These are phyloP conservation scores for Tetracladium maxilliforme DNA, from an alignment of 2,329 filamentous ascomycete species.

Conservation along the genomic window DNA sequence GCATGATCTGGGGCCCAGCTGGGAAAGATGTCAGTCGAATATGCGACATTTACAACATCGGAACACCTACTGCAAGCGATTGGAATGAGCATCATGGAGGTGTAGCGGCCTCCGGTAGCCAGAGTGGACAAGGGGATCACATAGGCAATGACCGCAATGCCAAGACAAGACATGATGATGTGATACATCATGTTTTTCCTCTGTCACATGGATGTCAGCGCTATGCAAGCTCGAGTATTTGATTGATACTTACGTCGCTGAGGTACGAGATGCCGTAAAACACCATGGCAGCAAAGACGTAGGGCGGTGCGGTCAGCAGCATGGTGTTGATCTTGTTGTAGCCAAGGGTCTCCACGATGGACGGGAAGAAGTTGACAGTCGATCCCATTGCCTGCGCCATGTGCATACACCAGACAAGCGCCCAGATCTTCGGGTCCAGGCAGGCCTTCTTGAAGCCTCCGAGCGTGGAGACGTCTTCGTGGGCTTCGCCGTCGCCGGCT, in stretches of 20 bases:
- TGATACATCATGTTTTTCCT: too few species aligned
- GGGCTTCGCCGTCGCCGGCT: conserved; percentile 3
- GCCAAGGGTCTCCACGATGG: conserved; percentile 13
- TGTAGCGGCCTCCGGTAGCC: conserved; percentile 44
- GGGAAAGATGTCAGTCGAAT: too few species aligned
- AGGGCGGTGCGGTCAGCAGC: conserved; percentile 50
- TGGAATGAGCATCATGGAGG: conserved; percentile 57
- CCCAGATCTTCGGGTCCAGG: conserved; percentile 21
- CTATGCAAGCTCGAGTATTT: too few species aligned
- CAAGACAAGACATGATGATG: conserved; percentile 41
- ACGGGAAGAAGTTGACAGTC: conserved; percentile 19
- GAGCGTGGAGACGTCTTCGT: conserved; percentile 3
- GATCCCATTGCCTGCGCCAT: conserved; percentile 22
- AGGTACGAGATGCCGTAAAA: conserved; percentile 10
- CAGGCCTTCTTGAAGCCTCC: conserved; percentile 20
- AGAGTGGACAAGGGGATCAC: conserved; percentile 53
- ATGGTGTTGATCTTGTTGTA: conserved; percentile 44
- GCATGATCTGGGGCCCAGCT: too few species aligned
- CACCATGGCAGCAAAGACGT: conserved; percentile 45
- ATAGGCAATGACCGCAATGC: conserved; percentile 46
- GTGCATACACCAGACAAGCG: conserved; percentile 16
- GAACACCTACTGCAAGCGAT: too few species aligned
- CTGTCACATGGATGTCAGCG: too few species aligned
- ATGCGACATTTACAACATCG: too few species aligned
- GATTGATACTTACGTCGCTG: too few species aligned